Evolutionary conservation across 169 alveolate genomes (phyloP), one percentile per base, ranked within the genome.

Genomic region (Cryptosporidium baileyi): DNA sequence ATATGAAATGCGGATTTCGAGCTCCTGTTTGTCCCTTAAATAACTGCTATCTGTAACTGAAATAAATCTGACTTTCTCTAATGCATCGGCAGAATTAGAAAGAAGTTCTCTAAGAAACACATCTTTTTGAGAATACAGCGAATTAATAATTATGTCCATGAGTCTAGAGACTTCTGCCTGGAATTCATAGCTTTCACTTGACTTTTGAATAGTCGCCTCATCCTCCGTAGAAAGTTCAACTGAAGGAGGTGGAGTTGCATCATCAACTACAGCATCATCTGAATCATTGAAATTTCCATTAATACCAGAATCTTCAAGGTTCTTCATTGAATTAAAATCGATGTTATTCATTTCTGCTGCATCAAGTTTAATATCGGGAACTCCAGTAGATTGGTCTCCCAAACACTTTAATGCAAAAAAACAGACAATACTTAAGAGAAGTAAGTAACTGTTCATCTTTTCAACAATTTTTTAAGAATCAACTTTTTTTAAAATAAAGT

Each of bases 81-180:
- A 90, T 2, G 99, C 99, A 90, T 98, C 99, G 11, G 99, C 97
- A 8, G 99, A 98, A 89, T 98, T 98, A 17, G 99, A 97, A 45
- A 98, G 97, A 49, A 98, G 93, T 80, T 98, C 99, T 80, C 99
- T 94, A 47, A 98, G 91, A 81, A 98, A 98, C 1, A 98, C 98
- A 89, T 98, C 99, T 90, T 97, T 96, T 89, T 98, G 96, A 22
- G 99, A 96, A 93, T 98, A 98, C 47, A 98, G 93, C 32, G 99
- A 96, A 93, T 98, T 98, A 60, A 98, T 98, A 63, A 98, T 96
- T 59, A 98, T 97, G 91, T 98, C 99, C 99, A 98, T 97, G 81
- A 98, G 92, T 57, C 99, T 91, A 40, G 98, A 95, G 43, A 97
- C 99, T 88, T 98, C 99, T 5, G 99, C 99, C 88, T 97, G 96